Conservation (phyloP, 768 basidiomycete genomes). For the Phlegmacium glaucopus region DNA sequence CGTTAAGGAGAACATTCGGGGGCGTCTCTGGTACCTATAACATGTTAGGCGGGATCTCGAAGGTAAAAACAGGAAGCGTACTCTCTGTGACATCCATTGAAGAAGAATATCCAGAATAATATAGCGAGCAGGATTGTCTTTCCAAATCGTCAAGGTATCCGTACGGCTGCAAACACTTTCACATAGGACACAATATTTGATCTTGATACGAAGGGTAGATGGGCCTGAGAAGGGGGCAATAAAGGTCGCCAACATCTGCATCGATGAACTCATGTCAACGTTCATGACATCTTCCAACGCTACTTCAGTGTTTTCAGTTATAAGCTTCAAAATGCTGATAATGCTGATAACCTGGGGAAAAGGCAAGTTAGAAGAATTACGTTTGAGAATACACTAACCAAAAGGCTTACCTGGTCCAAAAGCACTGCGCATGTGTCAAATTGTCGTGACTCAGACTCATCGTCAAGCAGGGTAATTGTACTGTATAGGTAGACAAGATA, state of each 20-base stretch:
- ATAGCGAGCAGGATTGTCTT: constrained; percentile 65
- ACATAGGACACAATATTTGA: constrained; percentile 72
- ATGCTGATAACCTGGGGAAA: constrained; percentile 57
- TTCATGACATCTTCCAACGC: constrained; percentile 56
- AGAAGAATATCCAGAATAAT: constrained; percentile 72
- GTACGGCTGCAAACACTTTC: constrained; percentile 63
- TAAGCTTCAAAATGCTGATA: constrained; percentile 70
- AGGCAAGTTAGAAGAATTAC: not conserved
- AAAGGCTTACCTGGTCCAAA: constrained; percentile 64
- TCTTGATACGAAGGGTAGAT: constrained; percentile 57
- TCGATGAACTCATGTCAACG: constrained; percentile 60
- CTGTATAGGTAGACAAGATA: not conserved
- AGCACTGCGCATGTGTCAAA: constrained; percentile 44
- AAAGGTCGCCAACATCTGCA: constrained; percentile 59
- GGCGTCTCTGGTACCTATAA: constrained; percentile 35
- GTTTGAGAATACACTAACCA: not conserved
- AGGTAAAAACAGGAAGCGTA: constrained; percentile 16
- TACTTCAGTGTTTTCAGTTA: constrained; percentile 68
- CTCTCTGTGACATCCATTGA: constrained; percentile 69
- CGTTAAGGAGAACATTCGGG: constrained; percentile 40
- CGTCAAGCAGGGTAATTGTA: not conserved
- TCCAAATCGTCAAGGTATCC: constrained; percentile 60
- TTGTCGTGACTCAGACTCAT: constrained; percentile 33
- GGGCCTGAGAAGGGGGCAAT: constrained; percentile 58
- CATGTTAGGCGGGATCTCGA: no score